Base-by-base conservation (phyloP, 352 stramenopile species). In the Globisporangium emineosum region DNA sequence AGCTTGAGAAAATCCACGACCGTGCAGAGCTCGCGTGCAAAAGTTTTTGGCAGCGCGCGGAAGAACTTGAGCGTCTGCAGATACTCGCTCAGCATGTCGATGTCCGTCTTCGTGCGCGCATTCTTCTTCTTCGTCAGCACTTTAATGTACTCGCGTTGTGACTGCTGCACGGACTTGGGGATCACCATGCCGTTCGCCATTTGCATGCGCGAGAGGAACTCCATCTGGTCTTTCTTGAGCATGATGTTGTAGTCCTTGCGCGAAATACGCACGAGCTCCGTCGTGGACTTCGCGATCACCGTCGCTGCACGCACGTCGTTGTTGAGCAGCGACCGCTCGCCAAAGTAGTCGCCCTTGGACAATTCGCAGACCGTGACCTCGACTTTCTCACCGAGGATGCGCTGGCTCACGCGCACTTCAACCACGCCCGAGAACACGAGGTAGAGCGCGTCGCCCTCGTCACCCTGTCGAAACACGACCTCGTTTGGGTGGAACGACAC, bases 31-130 rank as follows among this genome's bases (percentile, higher is more conserved):
- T 92, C 83, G 1, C 80, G 81, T 5, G 88, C 75, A 55, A 92
- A 92, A 0, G 76, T 67, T 29, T 79, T 76, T 0, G 81, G 79
- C 23, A 92, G 64, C 40, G 66, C 75, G 15, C 83, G 83, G 68
- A 92, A 92, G 64, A 92, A 92, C 65, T 89, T 89, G 52, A 92
- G 75, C 25, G 78, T 90, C 49, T 89, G 76, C 10, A 92, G 67
- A 42, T 90, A 92, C 60, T 83, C 76, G 37, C 73, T 83, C 21
- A 92, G 77, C 70, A 84, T 81, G 15, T 83, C 79, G 8, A 90
- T 65, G 59, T 90, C 80, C 9, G 57, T 47, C 52, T 86, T 85
- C 6, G 71, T 75, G 23, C 83, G 76, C 19, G 70, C 51, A 19
- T 72, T 60, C 32, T 78, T 77, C 55, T 79, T 79, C 59, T 90